These are phyloP conservation scores for Macrolepiota albuminosa DNA, from an alignment of 768 basidiomycete species.

Conservation along the genomic window DNA sequence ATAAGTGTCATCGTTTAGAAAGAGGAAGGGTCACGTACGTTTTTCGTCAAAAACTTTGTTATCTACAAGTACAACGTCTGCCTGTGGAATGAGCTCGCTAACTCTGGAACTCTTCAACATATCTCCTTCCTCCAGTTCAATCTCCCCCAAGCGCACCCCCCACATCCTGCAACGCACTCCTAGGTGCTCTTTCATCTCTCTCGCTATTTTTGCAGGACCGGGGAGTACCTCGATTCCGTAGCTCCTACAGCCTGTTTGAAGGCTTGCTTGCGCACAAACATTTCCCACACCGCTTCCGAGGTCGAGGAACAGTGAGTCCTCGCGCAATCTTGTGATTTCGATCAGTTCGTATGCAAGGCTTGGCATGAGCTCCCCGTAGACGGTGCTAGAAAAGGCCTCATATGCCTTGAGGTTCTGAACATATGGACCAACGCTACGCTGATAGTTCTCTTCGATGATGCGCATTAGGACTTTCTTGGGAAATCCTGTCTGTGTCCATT, in stretches of 20 bases:
- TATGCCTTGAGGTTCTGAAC: slow-evolving; percentile 79
- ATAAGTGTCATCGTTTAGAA: slow-evolving; percentile 6
- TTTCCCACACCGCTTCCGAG: slow-evolving; percentile 87
- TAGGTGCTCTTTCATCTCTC: slow-evolving; percentile 70
- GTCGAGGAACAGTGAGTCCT: slow-evolving; percentile 72
- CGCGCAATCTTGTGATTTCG: slow-evolving; percentile 46
- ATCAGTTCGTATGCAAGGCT: slow-evolving; percentile 73
- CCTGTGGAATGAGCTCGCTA: slow-evolving; percentile 64
- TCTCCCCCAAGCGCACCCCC: slow-evolving; percentile 73
- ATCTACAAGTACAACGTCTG: slow-evolving; percentile 90
- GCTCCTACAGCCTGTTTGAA: slow-evolving; percentile 74
- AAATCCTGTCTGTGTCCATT: slow-evolving; percentile 51
- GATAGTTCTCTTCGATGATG: slow-evolving; percentile 88
- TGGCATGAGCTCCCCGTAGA: slow-evolving; percentile 89
- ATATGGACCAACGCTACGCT: slow-evolving; percentile 88
- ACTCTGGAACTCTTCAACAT: slow-evolving; percentile 72
- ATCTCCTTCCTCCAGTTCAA: slow-evolving; percentile 81
- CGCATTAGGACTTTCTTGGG: slow-evolving; percentile 66
- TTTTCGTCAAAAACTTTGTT: slow-evolving; percentile 80
- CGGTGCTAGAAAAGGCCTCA: slow-evolving; percentile 76
- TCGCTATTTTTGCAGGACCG: slow-evolving; percentile 77
- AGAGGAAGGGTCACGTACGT: slow-evolving; percentile 40
- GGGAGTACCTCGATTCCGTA: slow-evolving; percentile 79
- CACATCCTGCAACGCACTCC: slow-evolving; percentile 82
- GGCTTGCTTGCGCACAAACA: slow-evolving; percentile 73